Evolutionary conservation across 495 filamentous ascomycete genomes (phyloP), one percentile per base, ranked within the genome.

Genomic region (Penicillium flavigenum): DNA sequence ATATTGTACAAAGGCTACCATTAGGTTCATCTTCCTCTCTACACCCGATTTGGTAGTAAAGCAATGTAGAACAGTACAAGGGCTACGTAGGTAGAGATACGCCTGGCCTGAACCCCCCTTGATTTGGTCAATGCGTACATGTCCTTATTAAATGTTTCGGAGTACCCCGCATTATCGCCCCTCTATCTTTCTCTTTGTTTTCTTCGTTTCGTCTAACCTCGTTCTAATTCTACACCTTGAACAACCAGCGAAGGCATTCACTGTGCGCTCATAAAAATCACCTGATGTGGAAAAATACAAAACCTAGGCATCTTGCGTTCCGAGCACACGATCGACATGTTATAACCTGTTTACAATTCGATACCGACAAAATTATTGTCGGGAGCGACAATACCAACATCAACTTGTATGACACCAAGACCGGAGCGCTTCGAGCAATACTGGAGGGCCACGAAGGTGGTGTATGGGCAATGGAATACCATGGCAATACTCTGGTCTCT

Each of bases 401-500:
- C 67, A 91, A 97, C 66, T 92, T 98, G 45, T 98, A 97, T 68
- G 92, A 97, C 64, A 98, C 94, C n/a, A 92, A 92, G 72, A 97
- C 92, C 3, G 94, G 94, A 51, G 88, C 87, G 53, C 73, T 96
- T 45, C 85, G 89, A 56, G 88, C 83, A 48, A 89, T 84, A 41
- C 81, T 98, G 8, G 87, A 89, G 65, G 94, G 94, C 20, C 94
- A 98, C 68, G 93, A 97, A 64, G 94, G 94, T 44, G 94, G 94
- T 44, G 94, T 98, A 5, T 98, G 94, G 94, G 94, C 94, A 41
- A 79, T 98, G 24, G 91, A 98, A 65, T 97, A 98, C 64, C 86
- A 96, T 57, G 92, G 90, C 49, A 96, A 97, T 64, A 90, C 88
- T 17, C 76, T 98, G 22, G 94, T 98, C 4, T 98, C 94, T 32